A percentile compares a stretch with the other conserved stretches of the same genome.
Evolutionary conservation across 1,139 yeast genomes (phyloP).

Genomic region (Komagataea norvegica): DNA sequence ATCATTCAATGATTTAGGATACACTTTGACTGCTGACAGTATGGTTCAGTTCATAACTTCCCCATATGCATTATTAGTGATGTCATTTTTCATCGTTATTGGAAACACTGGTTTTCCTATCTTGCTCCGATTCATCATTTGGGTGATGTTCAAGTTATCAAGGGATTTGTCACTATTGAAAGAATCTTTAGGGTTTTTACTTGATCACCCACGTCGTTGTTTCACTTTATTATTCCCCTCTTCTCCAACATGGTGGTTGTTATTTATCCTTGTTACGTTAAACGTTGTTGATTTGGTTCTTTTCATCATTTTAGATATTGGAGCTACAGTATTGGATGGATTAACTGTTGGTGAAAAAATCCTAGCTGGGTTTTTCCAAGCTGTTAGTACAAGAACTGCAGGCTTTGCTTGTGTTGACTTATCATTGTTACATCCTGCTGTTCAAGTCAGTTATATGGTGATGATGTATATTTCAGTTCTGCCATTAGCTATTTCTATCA

Average conservation of each 20-base stretch:
- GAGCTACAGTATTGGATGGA: slow-evolving; percentile 41
- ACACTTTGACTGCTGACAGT: slow-evolving; percentile 74
- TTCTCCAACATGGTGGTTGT: slow-evolving; percentile 93
- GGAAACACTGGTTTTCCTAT: slow-evolving; percentile 96
- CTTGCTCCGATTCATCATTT: slow-evolving; percentile 68
- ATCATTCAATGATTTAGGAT: slow-evolving; percentile 79
- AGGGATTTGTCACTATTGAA: slow-evolving; percentile 59
- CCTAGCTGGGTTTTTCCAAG: slow-evolving; percentile 82
- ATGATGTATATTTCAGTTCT: slow-evolving; percentile 98
- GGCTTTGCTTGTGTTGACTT: slow-evolving; percentile 77
- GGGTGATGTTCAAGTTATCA: slow-evolving; percentile 68
- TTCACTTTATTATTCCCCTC: slow-evolving; percentile 89
- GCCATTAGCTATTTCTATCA: slow-evolving; percentile 92
- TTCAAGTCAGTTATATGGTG: slow-evolving; percentile 87
- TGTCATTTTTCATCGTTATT: slow-evolving; percentile 67
- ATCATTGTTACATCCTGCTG: slow-evolving; percentile 74
- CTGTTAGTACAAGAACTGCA: slow-evolving; percentile 90
- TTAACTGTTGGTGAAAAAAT: slow-evolving; percentile 66
- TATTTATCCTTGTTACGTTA: slow-evolving; percentile 63
- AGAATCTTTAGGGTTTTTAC: slow-evolving; percentile 78
- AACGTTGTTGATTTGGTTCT: slow-evolving; percentile 76
- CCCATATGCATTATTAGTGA: slow-evolving; percentile 57
- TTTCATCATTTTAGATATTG: slow-evolving; percentile 72
- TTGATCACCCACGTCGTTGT: slow-evolving; percentile 97
- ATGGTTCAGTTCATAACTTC: slow-evolving; percentile 62